Evolutionary conservation across 139 green algal species (phyloP).

Genomic region (Coelastrella sp.): DNA sequence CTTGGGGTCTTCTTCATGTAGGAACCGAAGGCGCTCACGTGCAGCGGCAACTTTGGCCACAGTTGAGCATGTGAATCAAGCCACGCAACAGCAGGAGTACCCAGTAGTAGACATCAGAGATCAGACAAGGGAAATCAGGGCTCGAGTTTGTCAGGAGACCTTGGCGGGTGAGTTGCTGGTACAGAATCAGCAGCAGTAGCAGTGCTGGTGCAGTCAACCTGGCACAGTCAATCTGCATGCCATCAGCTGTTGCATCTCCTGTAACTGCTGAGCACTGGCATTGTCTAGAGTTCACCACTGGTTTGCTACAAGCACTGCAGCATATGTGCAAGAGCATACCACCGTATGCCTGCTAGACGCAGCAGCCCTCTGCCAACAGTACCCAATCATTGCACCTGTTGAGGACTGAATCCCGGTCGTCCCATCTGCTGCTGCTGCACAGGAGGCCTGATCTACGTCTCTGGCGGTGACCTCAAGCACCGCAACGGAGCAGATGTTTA

Average conservation of each 20-base stretch:
- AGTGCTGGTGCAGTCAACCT: not conserved
- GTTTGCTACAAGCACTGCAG: too few species aligned
- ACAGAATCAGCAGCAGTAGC: not conserved
- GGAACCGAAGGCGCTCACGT: not conserved
- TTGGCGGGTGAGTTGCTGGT: not conserved
- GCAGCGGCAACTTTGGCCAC: not conserved
- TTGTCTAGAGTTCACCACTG: too few species aligned
- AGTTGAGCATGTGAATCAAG: not conserved
- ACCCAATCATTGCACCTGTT: too few species aligned
- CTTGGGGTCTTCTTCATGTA: not conserved
- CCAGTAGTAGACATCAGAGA: slow-evolving; percentile 10
- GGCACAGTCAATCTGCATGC: too few species aligned
- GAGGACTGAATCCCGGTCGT: too few species aligned
- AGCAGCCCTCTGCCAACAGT: too few species aligned
- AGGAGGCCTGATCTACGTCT: slow-evolving; percentile 37
- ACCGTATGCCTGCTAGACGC: too few species aligned
- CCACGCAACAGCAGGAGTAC: not conserved
- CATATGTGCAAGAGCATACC: too few species aligned
- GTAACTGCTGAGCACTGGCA: too few species aligned
- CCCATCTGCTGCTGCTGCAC: not conserved
- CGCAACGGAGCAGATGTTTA: slow-evolving; percentile 44
- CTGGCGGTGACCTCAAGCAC: slow-evolving; percentile 33
- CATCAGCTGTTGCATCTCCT: too few species aligned
- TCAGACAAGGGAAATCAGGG: slow-evolving; percentile 24
- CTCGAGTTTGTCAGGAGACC: not conserved